Conservation (phyloP, 495 filamentous ascomycete genomes). For the Penicillium longicatenatum region DNA sequence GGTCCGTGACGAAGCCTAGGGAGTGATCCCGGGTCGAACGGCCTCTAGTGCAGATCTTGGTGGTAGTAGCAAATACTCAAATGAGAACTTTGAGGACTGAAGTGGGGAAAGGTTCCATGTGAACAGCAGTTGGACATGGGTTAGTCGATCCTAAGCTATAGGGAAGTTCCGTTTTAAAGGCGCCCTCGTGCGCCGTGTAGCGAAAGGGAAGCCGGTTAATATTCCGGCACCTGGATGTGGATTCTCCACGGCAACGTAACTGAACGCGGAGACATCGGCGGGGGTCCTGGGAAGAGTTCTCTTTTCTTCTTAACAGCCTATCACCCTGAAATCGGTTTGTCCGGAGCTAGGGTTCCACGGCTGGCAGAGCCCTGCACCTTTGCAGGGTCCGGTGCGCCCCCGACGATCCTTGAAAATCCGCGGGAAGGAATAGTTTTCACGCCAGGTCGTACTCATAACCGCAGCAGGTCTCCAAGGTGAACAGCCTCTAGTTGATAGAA, state of each 20-base stretch:
- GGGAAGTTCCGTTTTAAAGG: conserved; percentile 66
- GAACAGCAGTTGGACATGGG: conserved; percentile 70
- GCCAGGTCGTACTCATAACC: conserved; percentile 69
- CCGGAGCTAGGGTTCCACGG: conserved; percentile 32
- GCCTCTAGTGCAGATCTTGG: conserved; percentile 73
- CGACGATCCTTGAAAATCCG: conserved; percentile 71
- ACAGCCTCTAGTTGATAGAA: conserved; percentile 75
- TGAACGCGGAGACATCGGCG: conserved; percentile 57
- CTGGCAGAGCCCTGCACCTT: conserved; percentile 58
- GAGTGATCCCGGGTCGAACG: conserved; percentile 67
- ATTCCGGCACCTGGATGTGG: conserved; percentile 69
- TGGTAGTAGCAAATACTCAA: conserved; percentile 77
- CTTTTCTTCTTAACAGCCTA: conserved; percentile 31
- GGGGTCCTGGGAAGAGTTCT: conserved; percentile 53
- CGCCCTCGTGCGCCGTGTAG: conserved; percentile 57
- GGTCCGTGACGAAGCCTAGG: conserved; percentile 64
- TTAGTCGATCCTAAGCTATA: conserved; percentile 71
- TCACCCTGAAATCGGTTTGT: conserved; percentile 62
- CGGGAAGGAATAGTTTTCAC: conserved; percentile 67
- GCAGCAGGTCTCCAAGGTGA: conserved; percentile 73
- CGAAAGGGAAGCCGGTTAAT: conserved; percentile 73
- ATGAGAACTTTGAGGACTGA: conserved; percentile 74
- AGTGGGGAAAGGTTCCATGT: conserved; percentile 71
- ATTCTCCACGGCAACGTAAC: conserved; percentile 67
- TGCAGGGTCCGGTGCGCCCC: conserved; percentile 65